Evolutionary conservation across 1,139 yeast genomes (phyloP).

Genomic region (Kurtzmaniella quercitrusa): DNA sequence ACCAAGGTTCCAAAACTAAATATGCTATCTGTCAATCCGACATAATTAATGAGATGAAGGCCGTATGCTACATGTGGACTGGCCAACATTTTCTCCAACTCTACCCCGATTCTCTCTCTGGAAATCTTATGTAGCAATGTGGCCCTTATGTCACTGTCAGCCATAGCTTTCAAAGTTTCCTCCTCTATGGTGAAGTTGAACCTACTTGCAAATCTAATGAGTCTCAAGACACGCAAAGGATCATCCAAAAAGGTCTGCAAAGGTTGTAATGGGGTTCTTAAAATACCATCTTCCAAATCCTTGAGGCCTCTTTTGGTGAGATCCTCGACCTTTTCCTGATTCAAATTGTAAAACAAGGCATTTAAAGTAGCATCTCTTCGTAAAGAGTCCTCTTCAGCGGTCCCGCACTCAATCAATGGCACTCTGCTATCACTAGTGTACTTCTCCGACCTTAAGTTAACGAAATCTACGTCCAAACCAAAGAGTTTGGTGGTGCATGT

Average conservation of each 20-base stretch:
- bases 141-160: constrained; percentile 46
- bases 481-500: constrained; percentile 88
- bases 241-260: constrained; percentile 84
- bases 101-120: constrained; percentile 87
- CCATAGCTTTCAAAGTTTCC: constrained; percentile 65
- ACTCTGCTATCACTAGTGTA: constrained; percentile 80
- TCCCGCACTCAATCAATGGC: constrained; percentile 75
- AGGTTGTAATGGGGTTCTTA: constrained; percentile 87
- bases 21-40: constrained; percentile 54
- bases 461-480: constrained; percentile 85
- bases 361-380: constrained; percentile 93
- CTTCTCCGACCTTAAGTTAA: constrained; percentile 81
- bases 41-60: constrained; percentile 50
- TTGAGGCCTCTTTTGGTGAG: constrained; percentile 69
- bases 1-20: constrained; percentile 41
- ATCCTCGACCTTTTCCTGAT: constrained; percentile 70
- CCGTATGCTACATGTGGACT: constrained; percentile 65
- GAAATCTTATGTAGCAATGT: constrained; percentile 74
- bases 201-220: constrained; percentile 81
- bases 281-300: constrained; percentile 65
- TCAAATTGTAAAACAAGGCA: constrained; percentile 83
- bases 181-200: constrained; percentile 64
- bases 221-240: constrained; percentile 81
- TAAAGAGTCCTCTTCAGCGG: constrained; percentile 86
- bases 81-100: constrained; percentile 68